Evolutionary conservation across 768 basidiomycete genomes (phyloP).

Genomic region (Amanita fuliginea): DNA sequence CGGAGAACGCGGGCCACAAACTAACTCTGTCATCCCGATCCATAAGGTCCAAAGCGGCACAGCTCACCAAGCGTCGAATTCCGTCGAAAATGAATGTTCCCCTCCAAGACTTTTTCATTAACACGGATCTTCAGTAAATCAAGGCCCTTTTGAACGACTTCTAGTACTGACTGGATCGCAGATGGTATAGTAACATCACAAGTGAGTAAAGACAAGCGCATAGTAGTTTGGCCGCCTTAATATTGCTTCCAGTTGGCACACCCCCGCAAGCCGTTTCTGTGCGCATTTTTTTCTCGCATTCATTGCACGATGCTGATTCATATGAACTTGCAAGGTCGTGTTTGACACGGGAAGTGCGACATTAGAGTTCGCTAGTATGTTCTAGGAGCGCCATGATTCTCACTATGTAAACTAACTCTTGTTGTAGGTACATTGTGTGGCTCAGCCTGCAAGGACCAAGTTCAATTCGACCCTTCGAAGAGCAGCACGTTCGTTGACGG

Average conservation of each 20-base stretch:
- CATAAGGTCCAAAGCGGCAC: constrained; percentile 10
- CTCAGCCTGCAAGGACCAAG: too few relatives aligned
- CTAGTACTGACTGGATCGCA: constrained; percentile 10
- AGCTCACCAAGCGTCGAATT: constrained; percentile 20
- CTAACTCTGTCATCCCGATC: constrained; percentile 19
- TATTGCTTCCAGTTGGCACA: constrained; percentile 33
- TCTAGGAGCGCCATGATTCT: too few relatives aligned
- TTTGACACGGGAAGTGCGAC: constrained; percentile 38
- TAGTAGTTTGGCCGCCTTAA: constrained; percentile 2
- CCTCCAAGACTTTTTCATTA: constrained; percentile 40
- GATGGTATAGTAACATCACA: constrained; percentile 44
- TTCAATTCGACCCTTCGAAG: constrained; percentile 33
- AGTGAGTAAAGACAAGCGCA: constrained; percentile 15
- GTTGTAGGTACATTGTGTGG: too few relatives aligned
- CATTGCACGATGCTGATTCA: background rate
- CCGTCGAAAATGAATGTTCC: constrained; percentile 30
- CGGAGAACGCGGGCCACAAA: constrained; percentile 18
- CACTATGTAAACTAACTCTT: too few relatives aligned
- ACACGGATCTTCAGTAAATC: constrained; percentile 45
- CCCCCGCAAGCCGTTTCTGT: constrained; percentile 33
- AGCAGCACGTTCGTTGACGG: constrained; percentile 42
- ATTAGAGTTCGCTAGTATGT: too few relatives aligned
- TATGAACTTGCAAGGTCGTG: constrained; percentile 26
- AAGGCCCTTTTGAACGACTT: background rate
- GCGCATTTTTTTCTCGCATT: constrained; percentile 8